Evolutionary conservation across 1,139 yeast species (phyloP).

Genomic region (Yamadazyma diddensiae): DNA sequence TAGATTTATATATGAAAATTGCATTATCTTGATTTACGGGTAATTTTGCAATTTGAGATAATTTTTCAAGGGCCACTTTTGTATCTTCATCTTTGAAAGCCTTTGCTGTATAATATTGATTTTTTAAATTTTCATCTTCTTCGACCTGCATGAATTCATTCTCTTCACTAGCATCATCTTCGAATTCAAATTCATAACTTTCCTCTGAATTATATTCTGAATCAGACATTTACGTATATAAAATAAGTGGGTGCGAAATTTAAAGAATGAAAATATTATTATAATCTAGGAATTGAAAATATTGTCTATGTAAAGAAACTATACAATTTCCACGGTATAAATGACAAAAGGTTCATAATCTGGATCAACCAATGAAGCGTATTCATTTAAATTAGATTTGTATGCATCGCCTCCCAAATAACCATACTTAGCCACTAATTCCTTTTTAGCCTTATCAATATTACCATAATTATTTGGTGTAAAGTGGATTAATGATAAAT

Average conservation of each 20-base stretch:
- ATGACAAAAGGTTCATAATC: constrained; percentile 96
- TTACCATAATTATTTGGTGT: constrained; percentile 36
- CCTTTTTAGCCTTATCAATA: constrained; percentile 59
- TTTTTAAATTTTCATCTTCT: constrained; percentile 34
- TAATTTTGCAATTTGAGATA: constrained; percentile 29
- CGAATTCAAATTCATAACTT: constrained; percentile 66
- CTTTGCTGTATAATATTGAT: constrained; percentile 61
- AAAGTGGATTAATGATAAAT: constrained; percentile 56
- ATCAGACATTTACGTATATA: constrained; percentile 43
- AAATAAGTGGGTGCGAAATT: neutral
- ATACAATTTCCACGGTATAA: constrained; percentile 50
- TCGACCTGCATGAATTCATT: constrained; percentile 25
- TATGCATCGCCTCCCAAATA: constrained; percentile 91
- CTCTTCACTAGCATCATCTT: constrained; percentile 45
- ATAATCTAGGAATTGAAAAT: too few relatives aligned
- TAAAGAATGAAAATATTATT: too few relatives aligned
- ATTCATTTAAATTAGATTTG: constrained; percentile 69
- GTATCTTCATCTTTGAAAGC: constrained; percentile 60
- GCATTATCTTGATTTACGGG: constrained; percentile 19
- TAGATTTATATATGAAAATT: constrained; percentile 56
- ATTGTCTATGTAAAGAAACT: too few relatives aligned
- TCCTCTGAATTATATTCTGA: constrained; percentile 58
- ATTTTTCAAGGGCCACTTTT: constrained; percentile 42
- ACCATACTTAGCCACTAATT: constrained; percentile 71
- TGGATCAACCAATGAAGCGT: constrained; percentile 86